Percentiles rank a stretch among this genome's conserved stretches.
Conservation (phyloP, 176 grass and related monocot species). For the Phoenix roebelenii region DNA sequence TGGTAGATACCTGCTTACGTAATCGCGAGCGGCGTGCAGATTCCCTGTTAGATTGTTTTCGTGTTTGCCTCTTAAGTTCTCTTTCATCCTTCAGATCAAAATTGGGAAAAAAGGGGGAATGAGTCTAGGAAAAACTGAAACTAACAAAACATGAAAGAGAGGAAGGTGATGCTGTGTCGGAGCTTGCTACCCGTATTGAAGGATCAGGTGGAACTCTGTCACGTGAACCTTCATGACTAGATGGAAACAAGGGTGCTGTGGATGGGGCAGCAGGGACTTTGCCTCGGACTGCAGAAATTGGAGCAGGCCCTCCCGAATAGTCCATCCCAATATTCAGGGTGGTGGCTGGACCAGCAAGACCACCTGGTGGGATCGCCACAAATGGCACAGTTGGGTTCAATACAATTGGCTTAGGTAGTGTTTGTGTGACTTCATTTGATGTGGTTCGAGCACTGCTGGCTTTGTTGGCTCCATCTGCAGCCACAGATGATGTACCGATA, state of each 20-base stretch:
- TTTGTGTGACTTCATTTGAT: slow-evolving; percentile 31
- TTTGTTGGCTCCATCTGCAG: slow-evolving; percentile 32
- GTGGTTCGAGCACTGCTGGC: slow-evolving; percentile 16
- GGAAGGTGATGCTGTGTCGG: background rate
- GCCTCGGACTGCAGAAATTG: slow-evolving; percentile 34
- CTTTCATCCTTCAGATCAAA: slow-evolving; percentile 39
- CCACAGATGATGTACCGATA: slow-evolving; percentile 17
- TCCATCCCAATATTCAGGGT: slow-evolving; percentile 34
- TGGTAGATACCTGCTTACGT: slow-evolving; percentile 40
- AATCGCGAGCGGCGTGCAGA: slow-evolving; percentile 56
- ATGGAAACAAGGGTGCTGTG: slow-evolving; percentile 25
- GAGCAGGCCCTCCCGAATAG: slow-evolving; percentile 39
- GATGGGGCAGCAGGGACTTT: slow-evolving; percentile 32
- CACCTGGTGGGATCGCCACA: slow-evolving; percentile 33
- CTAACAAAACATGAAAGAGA: slow-evolving; percentile 3
- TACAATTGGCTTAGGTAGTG: slow-evolving; percentile 34
- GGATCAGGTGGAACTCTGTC: slow-evolving; percentile 39
- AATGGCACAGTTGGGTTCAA: slow-evolving; percentile 59
- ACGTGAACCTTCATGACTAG: slow-evolving; percentile 24
- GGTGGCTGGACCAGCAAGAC: slow-evolving; percentile 44
- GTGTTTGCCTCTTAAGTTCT: slow-evolving; percentile 46
- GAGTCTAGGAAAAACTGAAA: background rate
- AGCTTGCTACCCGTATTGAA: slow-evolving; percentile 29
- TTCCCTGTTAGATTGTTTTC: slow-evolving; percentile 62
- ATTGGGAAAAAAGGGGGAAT: background rate